A percentile compares a stretch with the other conserved stretches of the same genome.
phyloP scores from a whole-genome alignment of 2,329 filamentous ascomycete genomes.

The Diaporthe vaccinii region DNA sequence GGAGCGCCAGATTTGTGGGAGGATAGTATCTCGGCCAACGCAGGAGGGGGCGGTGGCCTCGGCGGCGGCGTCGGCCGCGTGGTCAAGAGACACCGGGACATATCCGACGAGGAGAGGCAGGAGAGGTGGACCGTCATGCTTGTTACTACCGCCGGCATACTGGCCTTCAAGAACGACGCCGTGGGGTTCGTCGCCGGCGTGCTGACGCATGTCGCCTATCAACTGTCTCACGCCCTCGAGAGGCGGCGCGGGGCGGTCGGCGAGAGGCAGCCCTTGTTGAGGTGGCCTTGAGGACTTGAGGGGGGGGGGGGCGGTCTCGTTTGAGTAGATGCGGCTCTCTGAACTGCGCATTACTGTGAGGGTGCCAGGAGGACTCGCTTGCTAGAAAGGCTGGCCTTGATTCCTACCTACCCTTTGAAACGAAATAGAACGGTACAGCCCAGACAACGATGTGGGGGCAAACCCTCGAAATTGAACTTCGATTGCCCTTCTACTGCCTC shows the following conservation, averaged over 20 bases:
- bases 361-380: no score
- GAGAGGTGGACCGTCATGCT: slow-evolving; percentile 92
- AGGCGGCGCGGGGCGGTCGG: slow-evolving; percentile 43
- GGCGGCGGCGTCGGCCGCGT: slow-evolving; percentile 45
- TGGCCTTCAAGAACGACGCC: slow-evolving; percentile 92
- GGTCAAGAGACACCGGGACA: slow-evolving; percentile 61
- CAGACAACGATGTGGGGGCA: no score
- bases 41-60: slow-evolving; percentile 48
- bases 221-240: slow-evolving; percentile 56
- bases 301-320: no score
- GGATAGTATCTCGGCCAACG: slow-evolving; percentile 52
- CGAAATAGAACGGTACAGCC: neutral
- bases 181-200: slow-evolving; percentile 88
- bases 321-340: neutral
- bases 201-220: slow-evolving; percentile 80
- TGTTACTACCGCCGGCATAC: slow-evolving; percentile 83
- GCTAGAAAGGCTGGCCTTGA: neutral
- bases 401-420: no score
- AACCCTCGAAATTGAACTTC: no score
- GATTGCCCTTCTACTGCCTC: no score
- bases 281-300: slow-evolving; percentile 13
- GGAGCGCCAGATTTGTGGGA: slow-evolving; percentile 73
- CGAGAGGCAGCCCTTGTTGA: slow-evolving; percentile 49
- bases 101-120: slow-evolving; percentile 77
- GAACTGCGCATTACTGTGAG: neutral